Conservation (phyloP, 177 flowering plant species). For the Tripterygium wilfordii region DNA sequence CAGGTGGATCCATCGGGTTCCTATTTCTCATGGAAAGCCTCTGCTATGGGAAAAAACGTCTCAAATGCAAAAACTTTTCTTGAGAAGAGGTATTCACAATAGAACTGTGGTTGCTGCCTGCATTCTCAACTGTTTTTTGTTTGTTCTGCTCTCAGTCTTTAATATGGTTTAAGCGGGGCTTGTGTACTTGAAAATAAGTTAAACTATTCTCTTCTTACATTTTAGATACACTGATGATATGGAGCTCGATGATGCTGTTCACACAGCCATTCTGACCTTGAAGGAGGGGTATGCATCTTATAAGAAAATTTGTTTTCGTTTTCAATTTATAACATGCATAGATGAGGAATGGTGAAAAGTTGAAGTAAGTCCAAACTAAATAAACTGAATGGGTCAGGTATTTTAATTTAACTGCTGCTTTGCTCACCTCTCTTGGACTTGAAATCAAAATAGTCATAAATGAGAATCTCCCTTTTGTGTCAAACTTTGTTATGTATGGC, state of each 20-base stretch:
- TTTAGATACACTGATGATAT: constrained; percentile 90
- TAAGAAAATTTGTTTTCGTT: neutral
- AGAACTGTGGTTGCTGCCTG: neutral
- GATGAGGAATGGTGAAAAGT: too few relatives aligned
- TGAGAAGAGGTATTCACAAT: constrained; percentile 99
- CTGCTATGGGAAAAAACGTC: constrained; percentile 99
- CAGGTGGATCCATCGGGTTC: constrained; percentile 99
- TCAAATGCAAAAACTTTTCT: constrained; percentile 99
- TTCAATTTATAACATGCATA: too few relatives aligned
- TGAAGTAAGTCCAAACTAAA: too few relatives aligned
- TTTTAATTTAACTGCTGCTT: too few relatives aligned
- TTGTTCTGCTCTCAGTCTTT: too few relatives aligned
- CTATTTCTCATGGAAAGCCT: constrained; percentile 99
- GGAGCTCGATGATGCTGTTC: constrained; percentile 99
- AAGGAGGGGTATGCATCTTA: constrained; percentile 74
- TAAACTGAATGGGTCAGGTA: too few relatives aligned
- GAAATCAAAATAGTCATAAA: too few relatives aligned
- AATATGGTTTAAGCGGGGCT: too few relatives aligned
- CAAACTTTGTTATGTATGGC: too few relatives aligned
- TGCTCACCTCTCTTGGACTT: too few relatives aligned
- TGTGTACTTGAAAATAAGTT: too few relatives aligned
- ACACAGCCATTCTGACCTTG: constrained; percentile 92
- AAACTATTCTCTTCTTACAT: neutral
- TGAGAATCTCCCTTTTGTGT: too few relatives aligned
- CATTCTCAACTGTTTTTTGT: neutral